Base-by-base conservation (phyloP, 192 early-diverging fungal genomes). In the Coemansia sp. region DNA sequence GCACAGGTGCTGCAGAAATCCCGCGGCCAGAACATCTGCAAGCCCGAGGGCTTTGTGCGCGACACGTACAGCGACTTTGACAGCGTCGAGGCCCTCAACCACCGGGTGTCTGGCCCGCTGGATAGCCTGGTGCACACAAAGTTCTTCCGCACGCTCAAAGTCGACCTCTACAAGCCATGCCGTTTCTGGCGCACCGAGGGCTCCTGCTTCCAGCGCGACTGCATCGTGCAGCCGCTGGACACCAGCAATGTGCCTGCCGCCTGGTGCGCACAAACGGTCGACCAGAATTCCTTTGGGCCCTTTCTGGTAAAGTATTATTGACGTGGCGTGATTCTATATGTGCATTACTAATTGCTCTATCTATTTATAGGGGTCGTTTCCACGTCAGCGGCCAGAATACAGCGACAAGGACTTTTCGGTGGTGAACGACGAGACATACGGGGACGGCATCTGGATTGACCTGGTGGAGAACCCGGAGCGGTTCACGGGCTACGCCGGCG, bases 401-500 rank as follows among this genome's bases (percentile, higher is more conserved):
- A 83, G 78, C 19, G 86, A 85, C 38, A 81, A 86, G 51, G 94
- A 97, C 68, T 97, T 94, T 80, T 94, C 92, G 59, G 71, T 91
- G 2, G 81, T 94, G 35, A 90, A 94, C 45, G 91, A 95, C 71
- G 88, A 93, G 59, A 50, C 50, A 1, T 81, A 31, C 65, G 82
- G 59, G 37, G 85, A 88, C 20, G 93, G 89, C 21, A 79, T 89
- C 28, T 97, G 91, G 80, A 87, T 99, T 8, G 87, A 99, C 58
- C 80, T 99, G 16, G 55, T 84, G 2, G 87, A 87, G 28, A 99
- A 99, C 59, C 94, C 94, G 6, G 97, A 99, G 67, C 84, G 96
- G 9, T 99, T 93, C 70, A 98, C 97, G 0, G 97, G 94, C 14
- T 99, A 97, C 58, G 83, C 88, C 18, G 97, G 97, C 46, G 83